Conservation (phyloP, 768 basidiomycete genomes). For the Sarcodon sp. region DNA sequence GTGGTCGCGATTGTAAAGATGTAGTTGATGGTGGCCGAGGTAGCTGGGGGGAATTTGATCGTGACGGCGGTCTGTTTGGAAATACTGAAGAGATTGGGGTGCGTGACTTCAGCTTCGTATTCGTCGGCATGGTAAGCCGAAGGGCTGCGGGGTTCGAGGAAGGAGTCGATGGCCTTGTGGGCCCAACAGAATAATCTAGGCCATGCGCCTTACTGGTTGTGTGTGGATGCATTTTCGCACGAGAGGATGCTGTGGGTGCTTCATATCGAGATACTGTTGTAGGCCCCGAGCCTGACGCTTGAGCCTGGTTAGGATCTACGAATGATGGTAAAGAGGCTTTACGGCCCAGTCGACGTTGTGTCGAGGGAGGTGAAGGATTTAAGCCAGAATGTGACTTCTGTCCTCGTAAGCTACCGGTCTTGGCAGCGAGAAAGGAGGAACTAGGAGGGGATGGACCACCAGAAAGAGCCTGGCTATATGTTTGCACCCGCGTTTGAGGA, state of each 20-base stretch:
- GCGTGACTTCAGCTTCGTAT: constrained; percentile 60
- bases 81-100: constrained; percentile 73
- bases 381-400: constrained; percentile 80
- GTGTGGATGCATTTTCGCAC: constrained; percentile 57
- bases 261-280: constrained; percentile 43
- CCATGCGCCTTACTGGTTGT: constrained; percentile 49
- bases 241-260: constrained; percentile 70
- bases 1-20: constrained; percentile 25
- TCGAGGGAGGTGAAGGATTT: constrained; percentile 61
- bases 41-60: constrained; percentile 47
- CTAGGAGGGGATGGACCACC: constrained; percentile 32
- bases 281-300: constrained; percentile 41
- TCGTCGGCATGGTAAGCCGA: constrained; percentile 81
- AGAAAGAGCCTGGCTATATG: constrained; percentile 41
- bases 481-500: constrained; percentile 39
- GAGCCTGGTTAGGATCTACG: constrained; percentile 44
- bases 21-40: constrained; percentile 43
- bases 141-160: constrained; percentile 67
- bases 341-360: constrained; percentile 48
- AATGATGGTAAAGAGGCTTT: constrained; percentile 74
- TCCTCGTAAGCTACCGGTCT: constrained; percentile 64
- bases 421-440: constrained; percentile 51
- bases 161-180: constrained; percentile 68
- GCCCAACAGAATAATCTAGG: constrained; percentile 57
- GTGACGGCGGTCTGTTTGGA: constrained; percentile 26